Evolutionary conservation across 805 yeast genomes (phyloP).

Genomic region (Pichia sporocuriosa): DNA sequence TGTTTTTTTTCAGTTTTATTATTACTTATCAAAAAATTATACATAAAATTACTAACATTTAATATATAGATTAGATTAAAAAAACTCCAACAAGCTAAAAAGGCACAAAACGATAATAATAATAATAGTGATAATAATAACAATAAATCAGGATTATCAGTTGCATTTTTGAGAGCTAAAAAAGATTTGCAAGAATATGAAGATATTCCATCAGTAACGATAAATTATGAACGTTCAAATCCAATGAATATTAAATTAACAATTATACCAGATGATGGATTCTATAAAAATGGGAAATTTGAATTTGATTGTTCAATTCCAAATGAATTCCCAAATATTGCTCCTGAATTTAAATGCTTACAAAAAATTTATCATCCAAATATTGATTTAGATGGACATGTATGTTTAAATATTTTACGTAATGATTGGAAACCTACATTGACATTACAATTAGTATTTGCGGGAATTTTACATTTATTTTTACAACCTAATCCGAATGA

Average conservation of each 20-base stretch:
- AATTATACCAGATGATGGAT: constrained; percentile 66
- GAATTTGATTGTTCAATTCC: constrained; percentile 58
- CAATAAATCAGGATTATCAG: constrained; percentile 14
- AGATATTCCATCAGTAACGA: constrained; percentile 35
- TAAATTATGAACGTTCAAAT: constrained; percentile 42
- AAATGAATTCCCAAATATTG: constrained; percentile 81
- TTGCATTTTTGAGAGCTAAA: constrained; percentile 73
- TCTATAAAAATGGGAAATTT: constrained; percentile 64
- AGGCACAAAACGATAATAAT: constrained; percentile 14
- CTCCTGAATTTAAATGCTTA: constrained; percentile 75
- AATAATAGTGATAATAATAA: constrained; percentile 1
- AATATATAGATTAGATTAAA: constrained; percentile 23
- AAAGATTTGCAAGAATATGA: constrained; percentile 67
- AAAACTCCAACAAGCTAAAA: constrained; percentile 26
- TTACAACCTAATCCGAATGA: constrained; percentile 88
- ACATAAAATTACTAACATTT: background rate
- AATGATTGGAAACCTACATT: constrained; percentile 97
- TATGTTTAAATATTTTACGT: constrained; percentile 82
- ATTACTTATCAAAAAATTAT: too few relatives aligned
- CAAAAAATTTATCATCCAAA: constrained; percentile 87
- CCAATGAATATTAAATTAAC: constrained; percentile 54
- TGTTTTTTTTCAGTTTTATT: too few relatives aligned
- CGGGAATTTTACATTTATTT: constrained; percentile 80
- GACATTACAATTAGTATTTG: constrained; percentile 69
- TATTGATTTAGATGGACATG: constrained; percentile 83